Evolutionary conservation across 495 filamentous ascomycete genomes (phyloP).

Genomic region (Aspergillus ostianus): DNA sequence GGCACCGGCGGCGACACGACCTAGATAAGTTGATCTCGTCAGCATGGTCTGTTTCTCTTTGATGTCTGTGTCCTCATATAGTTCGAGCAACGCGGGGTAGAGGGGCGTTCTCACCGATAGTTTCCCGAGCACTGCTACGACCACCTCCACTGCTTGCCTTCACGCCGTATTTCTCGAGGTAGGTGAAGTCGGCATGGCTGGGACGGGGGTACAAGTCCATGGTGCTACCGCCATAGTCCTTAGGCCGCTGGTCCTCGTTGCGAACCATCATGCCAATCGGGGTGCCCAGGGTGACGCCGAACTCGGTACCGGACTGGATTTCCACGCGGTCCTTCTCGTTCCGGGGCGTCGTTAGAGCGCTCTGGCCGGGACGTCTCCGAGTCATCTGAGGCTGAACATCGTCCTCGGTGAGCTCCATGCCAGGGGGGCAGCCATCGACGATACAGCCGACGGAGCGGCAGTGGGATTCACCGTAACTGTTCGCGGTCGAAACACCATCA

Average conservation of each 20-base stretch:
- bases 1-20: conserved; percentile 89
- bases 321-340: conserved; percentile 89
- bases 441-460: conserved; percentile 89
- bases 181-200: conserved; percentile 95
- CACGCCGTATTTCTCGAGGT: conserved; percentile 95
- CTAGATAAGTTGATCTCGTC: conserved; percentile 25
- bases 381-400: conserved; percentile 97
- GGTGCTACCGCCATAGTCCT: conserved; percentile 88
- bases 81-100: not conserved
- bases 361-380: conserved; percentile 86
- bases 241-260: conserved; percentile 91
- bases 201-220: conserved; percentile 92
- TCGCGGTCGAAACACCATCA: not conserved
- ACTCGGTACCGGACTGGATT: conserved; percentile 94
- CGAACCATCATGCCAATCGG: conserved; percentile 85
- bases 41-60: conserved; percentile 16
- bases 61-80: conserved; percentile 1
- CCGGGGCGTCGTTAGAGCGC: conserved; percentile 83
- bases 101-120: conserved; percentile 60
- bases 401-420: conserved; percentile 80
- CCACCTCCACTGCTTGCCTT: conserved; percentile 93
- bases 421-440: conserved; percentile 84
- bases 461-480: conserved; percentile 86
- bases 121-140: conserved; percentile 89
- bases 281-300: conserved; percentile 87